A percentile compares a stretch with the other conserved stretches of the same genome.
Conservation (phyloP, 345 rosid species). For the Brassica nigra region DNA sequence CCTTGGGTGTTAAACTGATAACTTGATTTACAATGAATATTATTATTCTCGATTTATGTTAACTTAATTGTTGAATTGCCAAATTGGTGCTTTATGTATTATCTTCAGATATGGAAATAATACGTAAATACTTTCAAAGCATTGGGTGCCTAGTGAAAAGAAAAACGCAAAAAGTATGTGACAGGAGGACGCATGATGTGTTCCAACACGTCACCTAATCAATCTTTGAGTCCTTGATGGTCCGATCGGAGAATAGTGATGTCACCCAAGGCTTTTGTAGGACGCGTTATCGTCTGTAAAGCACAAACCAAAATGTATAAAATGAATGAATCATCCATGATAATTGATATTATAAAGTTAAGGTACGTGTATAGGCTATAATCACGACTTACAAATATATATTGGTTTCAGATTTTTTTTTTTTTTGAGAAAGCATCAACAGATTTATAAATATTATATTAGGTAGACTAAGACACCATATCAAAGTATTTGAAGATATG, state of each 20-base stretch:
- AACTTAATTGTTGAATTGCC: neutral
- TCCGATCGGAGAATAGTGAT: neutral
- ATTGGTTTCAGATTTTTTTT: neutral
- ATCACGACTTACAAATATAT: neutral
- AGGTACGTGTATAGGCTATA: slow-evolving; percentile 22
- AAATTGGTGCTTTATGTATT: slow-evolving; percentile 1
- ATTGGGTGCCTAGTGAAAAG: neutral
- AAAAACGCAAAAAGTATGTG: slow-evolving; percentile 17
- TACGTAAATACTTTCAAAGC: neutral
- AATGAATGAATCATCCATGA: slow-evolving; percentile 14
- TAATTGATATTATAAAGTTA: neutral
- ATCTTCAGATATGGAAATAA: slow-evolving; percentile 8
- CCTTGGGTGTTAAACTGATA: neutral
- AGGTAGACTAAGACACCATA: slow-evolving; percentile 3
- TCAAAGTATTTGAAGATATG: slow-evolving; percentile 26
- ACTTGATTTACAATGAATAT: neutral
- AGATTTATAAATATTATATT: slow-evolving; percentile 18
- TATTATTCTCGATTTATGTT: neutral
- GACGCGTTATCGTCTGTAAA: neutral
- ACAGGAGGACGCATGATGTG: slow-evolving; percentile 33
- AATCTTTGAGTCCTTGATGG: slow-evolving; percentile 18
- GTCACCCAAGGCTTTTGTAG: neutral
- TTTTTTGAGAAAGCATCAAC: neutral
- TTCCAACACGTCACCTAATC: slow-evolving; percentile 35
- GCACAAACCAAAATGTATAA: slow-evolving; percentile 16